phyloP scores from a whole-genome alignment of 2,329 filamentous ascomycete genomes.

The Cytospora piceae region DNA sequence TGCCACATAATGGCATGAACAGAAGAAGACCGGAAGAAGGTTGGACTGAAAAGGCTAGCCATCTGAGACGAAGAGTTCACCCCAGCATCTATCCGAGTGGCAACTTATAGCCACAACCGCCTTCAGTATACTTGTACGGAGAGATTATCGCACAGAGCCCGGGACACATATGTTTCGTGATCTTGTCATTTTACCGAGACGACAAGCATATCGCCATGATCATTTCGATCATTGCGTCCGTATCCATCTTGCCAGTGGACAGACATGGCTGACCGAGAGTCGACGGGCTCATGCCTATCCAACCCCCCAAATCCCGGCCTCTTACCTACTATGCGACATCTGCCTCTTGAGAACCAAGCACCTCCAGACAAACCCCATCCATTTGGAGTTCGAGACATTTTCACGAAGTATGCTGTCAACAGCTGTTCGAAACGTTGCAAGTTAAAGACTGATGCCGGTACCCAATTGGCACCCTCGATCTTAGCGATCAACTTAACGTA shows the following conservation, averaged over 20 bases:
- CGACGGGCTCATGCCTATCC: neutral
- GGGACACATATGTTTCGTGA: neutral
- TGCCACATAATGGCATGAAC: neutral
- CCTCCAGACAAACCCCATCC: no score
- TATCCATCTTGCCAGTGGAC: neutral
- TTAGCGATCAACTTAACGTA: neutral
- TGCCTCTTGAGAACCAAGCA: no score
- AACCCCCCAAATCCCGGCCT: neutral
- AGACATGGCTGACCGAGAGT: neutral
- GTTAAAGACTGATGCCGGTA: neutral
- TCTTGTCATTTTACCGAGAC: neutral
- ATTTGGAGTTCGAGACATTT: neutral
- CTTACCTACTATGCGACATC: neutral
- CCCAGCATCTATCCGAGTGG: no score
- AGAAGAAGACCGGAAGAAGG: neutral
- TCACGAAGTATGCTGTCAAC: neutral
- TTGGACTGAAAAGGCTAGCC: neutral
- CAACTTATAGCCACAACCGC: no score
- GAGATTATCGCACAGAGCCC: neutral
- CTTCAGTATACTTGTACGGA: no score
- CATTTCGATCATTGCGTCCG: neutral
- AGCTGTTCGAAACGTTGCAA: neutral
- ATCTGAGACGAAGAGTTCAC: no score
- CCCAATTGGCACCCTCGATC: neutral
- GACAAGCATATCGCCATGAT: neutral